Evolutionary conservation across 2,329 filamentous ascomycete species (phyloP), one percentile per base, ranked within the genome.

Genomic region (Sarocladium brachiariae): DNA sequence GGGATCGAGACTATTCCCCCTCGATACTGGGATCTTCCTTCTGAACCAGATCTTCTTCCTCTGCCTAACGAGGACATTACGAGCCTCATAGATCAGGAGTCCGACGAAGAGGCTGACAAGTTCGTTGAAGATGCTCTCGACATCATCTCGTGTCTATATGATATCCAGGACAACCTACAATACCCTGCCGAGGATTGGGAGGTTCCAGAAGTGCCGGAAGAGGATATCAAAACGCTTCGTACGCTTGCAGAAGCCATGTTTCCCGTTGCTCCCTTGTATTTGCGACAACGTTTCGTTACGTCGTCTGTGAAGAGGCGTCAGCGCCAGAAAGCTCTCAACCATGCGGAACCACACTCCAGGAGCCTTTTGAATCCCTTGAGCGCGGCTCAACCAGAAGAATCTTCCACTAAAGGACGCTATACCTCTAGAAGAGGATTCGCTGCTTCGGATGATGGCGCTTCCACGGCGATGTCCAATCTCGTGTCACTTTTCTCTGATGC

Each of bases 1-100:
- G 39, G 39, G 13, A 25, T 45, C 24, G 11, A 25, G 23, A 27
- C 39, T 4, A 45, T 45, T n/a, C 39, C 39, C 30, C 39, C 39
- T 5, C 39, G 23, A n/a, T 45, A 45, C 39, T 45, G 39, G 39
- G 39, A 45, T 19, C 21, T 45, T 30, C 24, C 39, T 7, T 45
- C 39, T 7, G 39, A 45, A 19, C 39, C 39, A 27, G 39, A 45
- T 18, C 24, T 45, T 30, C 24, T 45, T 21, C 39, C 21, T 4
- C 24, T 45, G 6, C 21, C 23, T 5, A 23, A n/a, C n/a, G 39
- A 45, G 13, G 23, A 45, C 11, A 23, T 27, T 19, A 45, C 21
- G 4, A 30, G 24, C 18, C 21, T 30, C 5, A 9, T 27, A 4
- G 39, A 45, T 30, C 39, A 27, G 21, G 39, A 45, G 23, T 45